A percentile compares a stretch with the other conserved stretches of the same genome.
phyloP scores from a whole-genome alignment of 192 early-diverging fungal species.

The Podila horticola region DNA sequence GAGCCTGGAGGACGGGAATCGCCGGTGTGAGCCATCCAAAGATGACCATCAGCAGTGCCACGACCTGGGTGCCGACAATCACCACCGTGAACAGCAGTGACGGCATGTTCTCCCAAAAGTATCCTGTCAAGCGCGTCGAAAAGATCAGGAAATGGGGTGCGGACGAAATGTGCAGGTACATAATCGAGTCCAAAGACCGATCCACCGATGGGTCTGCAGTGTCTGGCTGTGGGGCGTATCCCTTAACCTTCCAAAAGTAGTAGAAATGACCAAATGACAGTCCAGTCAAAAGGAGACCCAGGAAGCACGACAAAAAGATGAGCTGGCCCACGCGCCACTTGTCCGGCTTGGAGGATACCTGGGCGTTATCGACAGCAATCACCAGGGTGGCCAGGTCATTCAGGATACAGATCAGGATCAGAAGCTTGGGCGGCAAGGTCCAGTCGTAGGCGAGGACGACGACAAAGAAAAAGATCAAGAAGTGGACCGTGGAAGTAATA shows the following conservation, averaged over 20 bases:
- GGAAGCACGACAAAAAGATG: conserved; percentile 79
- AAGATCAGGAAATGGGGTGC: conserved; percentile 93
- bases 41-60: conserved; percentile 83
- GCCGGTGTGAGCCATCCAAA: conserved; percentile 64
- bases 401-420: conserved; percentile 90
- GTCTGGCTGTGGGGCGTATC: conserved; percentile 31
- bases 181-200: conserved; percentile 80
- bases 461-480: conserved; percentile 94
- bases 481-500: conserved; percentile 94
- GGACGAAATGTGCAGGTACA: conserved; percentile 92
- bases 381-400: conserved; percentile 91
- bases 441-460: conserved; percentile 83
- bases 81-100: conserved; percentile 78
- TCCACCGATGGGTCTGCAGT: conserved; percentile 35
- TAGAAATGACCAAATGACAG: conserved; percentile 88
- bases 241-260: conserved; percentile 72
- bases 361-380: conserved; percentile 91
- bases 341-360: conserved; percentile 88
- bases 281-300: conserved; percentile 78
- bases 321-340: conserved; percentile 95
- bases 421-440: conserved; percentile 81
- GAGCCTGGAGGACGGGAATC: conserved; percentile 78
- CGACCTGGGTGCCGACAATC: conserved; percentile 88
- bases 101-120: conserved; percentile 88
- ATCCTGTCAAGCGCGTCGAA: conserved; percentile 84